Evolutionary conservation across 371 early-diverging fungal genomes (phyloP), one percentile per base, ranked within the genome.

Genomic region (Mortierella sp.): DNA sequence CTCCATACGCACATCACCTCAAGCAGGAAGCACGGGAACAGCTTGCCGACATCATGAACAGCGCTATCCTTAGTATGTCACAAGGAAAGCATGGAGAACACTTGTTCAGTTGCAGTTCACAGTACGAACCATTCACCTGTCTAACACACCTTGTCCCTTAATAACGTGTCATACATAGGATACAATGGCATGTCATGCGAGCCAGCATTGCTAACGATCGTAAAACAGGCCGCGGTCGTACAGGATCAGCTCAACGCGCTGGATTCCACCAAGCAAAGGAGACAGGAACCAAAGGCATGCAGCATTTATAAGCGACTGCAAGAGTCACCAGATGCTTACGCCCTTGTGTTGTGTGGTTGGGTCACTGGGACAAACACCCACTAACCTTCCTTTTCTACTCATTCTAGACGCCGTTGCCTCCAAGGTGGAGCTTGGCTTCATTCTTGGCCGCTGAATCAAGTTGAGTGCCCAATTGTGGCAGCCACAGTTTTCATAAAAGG

Each of bases 11-110:
- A 0, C 61, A 63, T 19, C 53, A 64, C 22, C 45, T 81, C 21
- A 63, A 69, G 54, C 81, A 81, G 55, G 72, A 66, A n/a, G 76
- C 66, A 48, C 63, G 81, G 16, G 81, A 81, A 43, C 61, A 67
- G 2, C 59, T 78, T 22, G 81, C 81, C 17, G 80, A 81, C 46
- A 61, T 71, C 37, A 72, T 80, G 67, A 81, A 81, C 43, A 81
- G 78, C 54, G 80, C 81, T 6, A 65, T 81, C 29, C 70, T 81
- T 31, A 78, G 81, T 81, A 73, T 17, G 78, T 40, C n/a, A 28
- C 25, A 47, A 43, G 14, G 44, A 16, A 14, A 17, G 4, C n/a
- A 19, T 4, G 5, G 16, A 14, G 16, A 12, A 21, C 34, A 17
- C 31, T 24, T 47, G 57, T n/a, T n/a, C n/a, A n/a, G n/a, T n/a